phyloP scores from a whole-genome alignment of 306 rosid species.

The Argentina anserina region DNA sequence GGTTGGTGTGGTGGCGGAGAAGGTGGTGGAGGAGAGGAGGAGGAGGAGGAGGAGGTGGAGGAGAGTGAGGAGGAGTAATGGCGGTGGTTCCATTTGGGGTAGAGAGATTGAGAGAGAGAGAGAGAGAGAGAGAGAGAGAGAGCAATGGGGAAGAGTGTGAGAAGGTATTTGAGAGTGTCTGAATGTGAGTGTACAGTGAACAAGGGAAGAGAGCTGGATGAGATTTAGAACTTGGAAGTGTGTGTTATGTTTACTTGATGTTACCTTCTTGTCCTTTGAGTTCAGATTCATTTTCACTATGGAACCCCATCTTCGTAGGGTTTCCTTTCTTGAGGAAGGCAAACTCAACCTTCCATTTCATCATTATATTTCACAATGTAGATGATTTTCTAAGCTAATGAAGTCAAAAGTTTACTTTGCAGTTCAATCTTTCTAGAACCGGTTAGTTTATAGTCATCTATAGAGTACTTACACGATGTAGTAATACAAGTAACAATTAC shows the following conservation, averaged over 20 bases:
- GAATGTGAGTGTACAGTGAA: not conserved
- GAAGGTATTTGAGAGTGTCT: not conserved
- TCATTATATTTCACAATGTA: not conserved
- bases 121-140: no score
- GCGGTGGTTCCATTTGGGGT: conserved; percentile 22
- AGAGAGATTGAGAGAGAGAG: not conserved
- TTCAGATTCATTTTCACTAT: not conserved
- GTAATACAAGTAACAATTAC: not conserved
- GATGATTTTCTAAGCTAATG: not conserved
- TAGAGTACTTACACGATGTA: not conserved
- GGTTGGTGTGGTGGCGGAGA: conserved; percentile 1
- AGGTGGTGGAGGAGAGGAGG: not conserved
- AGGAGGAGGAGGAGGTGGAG: conserved; percentile 22
- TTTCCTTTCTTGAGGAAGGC: not conserved
- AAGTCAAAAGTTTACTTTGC: not conserved
- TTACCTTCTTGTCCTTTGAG: conserved; percentile 2
- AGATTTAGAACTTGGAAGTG: not conserved
- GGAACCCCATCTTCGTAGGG: not conserved
- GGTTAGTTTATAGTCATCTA: not conserved
- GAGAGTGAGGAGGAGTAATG: conserved; percentile 17
- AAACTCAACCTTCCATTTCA: not conserved
- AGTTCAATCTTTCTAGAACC: no score
- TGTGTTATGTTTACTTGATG: not conserved
- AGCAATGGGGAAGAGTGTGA: not conserved
- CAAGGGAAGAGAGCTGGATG: not conserved